Base-by-base conservation (phyloP, 2,329 filamentous ascomycete species). In the Botrytis hyacinthi region DNA sequence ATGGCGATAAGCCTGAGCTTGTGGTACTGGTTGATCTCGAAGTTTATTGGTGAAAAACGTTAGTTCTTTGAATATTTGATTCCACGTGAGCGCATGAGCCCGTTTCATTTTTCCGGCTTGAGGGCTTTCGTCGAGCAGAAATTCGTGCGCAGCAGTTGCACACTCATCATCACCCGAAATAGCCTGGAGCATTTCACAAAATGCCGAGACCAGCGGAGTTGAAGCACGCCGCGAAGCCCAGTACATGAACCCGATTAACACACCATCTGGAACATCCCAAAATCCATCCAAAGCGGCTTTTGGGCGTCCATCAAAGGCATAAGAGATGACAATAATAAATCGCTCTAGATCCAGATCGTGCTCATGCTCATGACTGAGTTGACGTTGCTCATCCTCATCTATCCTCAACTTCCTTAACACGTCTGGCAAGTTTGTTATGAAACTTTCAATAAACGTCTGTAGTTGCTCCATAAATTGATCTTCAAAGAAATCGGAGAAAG, bases 181-280 rank as follows among this genome's bases (percentile, higher is more conserved):
- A 1, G 95, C 92, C 79, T 94, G 93, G 26, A 99, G 86, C 90
- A 99, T 95, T 81, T 98, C 95, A 82, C 96, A 99, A 78, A 98
- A 99, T 20, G 95, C 95, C 75, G 94, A 96, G 74, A 97, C 95
- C 37, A 97, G 88, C n/a, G 96, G 96, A 0, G 97, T 98, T 0
- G 97, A 97, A 75, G 97, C 94, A 78, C 96, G 88, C 78, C 94
- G 92, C 5, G 96, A 97, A n/a, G 95, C 93, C 96, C 96, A 99
- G 76, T 97, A 93, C 81, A 99, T 87, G 81, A 99, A 99, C 0
- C 96, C 96, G 76, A 95, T 93, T 46, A 99, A 85, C 78, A 98
- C 97, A 80, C 94, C 94, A 79, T 99, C 96, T 2, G 92, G 90
- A 80, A 98, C 95, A 46, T 89, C 88, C 96, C 96, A 99, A 78